Percentiles rank a stretch among this genome's conserved stretches.
phyloP scores from a whole-genome alignment of 805 yeast genomes.

The Alloascoidea africana region DNA sequence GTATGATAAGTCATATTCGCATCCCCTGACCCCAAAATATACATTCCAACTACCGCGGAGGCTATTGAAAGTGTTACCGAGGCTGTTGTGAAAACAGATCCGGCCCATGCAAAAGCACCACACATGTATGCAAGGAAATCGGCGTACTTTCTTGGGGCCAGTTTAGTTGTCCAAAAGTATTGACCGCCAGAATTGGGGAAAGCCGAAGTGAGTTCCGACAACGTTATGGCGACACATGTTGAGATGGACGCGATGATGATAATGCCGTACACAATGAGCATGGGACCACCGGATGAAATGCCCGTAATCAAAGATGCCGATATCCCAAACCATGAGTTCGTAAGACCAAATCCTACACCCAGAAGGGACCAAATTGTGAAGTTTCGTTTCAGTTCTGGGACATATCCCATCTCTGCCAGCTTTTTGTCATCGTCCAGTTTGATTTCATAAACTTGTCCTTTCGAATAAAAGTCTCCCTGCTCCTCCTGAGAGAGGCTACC shows the following conservation, averaged over 20 bases:
- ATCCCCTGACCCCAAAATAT: conserved; percentile 19
- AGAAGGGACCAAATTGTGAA: conserved; percentile 31
- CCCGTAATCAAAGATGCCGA: conserved; percentile 41
- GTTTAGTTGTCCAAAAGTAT: conserved; percentile 53
- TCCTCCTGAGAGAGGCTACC: no score
- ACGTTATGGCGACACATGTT: conserved; percentile 29
- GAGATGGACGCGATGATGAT: conserved; percentile 33
- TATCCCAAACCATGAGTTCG: conserved; percentile 49
- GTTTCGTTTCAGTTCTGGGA: conserved; percentile 46
- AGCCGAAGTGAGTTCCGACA: conserved; percentile 48
- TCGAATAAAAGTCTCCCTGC: no score
- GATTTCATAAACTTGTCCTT: not conserved
- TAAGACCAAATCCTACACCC: conserved; percentile 45
- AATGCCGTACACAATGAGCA: conserved; percentile 40
- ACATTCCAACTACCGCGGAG: conserved; percentile 34
- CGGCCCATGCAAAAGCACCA: conserved; percentile 50
- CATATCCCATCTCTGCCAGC: conserved; percentile 44
- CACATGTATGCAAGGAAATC: conserved; percentile 38
- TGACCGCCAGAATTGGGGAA: conserved; percentile 69
- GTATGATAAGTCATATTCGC: conserved; percentile 18
- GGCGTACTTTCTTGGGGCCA: conserved; percentile 28
- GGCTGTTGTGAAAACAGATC: conserved; percentile 46
- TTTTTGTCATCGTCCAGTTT: conserved; percentile 14
- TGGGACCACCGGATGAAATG: conserved; percentile 42
- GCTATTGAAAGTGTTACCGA: conserved; percentile 42